Evolutionary conservation across 2,329 filamentous ascomycete genomes (phyloP).

Genomic region (Colletotrichum scovillei): DNA sequence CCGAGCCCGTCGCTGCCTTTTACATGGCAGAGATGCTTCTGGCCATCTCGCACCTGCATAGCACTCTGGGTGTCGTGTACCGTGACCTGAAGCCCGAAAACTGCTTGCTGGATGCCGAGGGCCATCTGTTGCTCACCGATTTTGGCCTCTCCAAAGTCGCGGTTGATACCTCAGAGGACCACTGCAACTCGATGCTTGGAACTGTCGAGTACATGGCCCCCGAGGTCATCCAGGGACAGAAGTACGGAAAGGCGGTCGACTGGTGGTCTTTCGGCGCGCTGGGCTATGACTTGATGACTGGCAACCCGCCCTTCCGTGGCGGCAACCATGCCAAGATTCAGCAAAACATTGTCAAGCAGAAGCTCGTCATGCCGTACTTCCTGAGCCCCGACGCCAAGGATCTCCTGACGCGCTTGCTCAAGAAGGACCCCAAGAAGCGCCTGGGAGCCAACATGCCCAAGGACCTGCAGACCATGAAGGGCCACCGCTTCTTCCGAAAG

Average conservation of each 20-base stretch:
- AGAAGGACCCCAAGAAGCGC: constrained; percentile 92
- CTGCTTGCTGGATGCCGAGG: constrained; percentile 90
- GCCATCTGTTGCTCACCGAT: constrained; percentile 93
- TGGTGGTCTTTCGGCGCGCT: constrained; percentile 99
- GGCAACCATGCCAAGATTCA: constrained; percentile 95
- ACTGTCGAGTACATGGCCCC: constrained; percentile 99
- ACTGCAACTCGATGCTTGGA: constrained; percentile 90
- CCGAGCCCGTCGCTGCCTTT: constrained; percentile 88
- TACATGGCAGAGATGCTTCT: constrained; percentile 99
- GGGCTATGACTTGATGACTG: constrained; percentile 92
- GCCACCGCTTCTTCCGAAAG: constrained; percentile 95
- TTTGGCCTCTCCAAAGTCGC: constrained; percentile 97
- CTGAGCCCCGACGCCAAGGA: constrained; percentile 94
- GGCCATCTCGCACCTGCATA: constrained; percentile 91
- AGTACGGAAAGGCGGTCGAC: constrained; percentile 94
- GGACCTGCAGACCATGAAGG: constrained; percentile 86
- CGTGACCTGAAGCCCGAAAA: constrained; percentile 98
- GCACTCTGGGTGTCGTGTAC: constrained; percentile 93
- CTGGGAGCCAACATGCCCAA: constrained; percentile 90
- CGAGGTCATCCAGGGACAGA: constrained; percentile 87
- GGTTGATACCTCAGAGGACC: constrained; percentile 69
- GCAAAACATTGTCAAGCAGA: constrained; percentile 95
- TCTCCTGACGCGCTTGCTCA: constrained; percentile 86
- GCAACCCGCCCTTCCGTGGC: constrained; percentile 89
- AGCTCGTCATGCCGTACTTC: constrained; percentile 89